phyloP scores from a whole-genome alignment of 2,329 filamentous ascomycete species.

The Sclerotinia nivalis region DNA sequence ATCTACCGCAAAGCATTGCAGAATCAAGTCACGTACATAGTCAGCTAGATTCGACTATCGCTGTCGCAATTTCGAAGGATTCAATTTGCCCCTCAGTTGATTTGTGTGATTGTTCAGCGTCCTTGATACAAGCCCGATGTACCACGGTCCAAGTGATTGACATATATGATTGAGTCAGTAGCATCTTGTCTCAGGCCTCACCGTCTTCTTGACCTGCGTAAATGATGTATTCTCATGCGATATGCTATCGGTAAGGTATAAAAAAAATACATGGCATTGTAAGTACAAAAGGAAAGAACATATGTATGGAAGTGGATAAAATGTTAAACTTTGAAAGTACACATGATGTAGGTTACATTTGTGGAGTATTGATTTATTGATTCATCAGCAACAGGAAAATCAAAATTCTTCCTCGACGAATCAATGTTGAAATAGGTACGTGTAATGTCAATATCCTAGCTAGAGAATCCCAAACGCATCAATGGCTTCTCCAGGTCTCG shows the following conservation, averaged over 20 bases:
- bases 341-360: constrained; percentile 24
- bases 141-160: constrained; percentile 8
- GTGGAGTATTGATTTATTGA: constrained; percentile 19
- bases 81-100: constrained; percentile 15
- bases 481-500: constrained; percentile 11
- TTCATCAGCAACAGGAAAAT: constrained; percentile 4
- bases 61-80: constrained; percentile 9
- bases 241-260: constrained; percentile 5
- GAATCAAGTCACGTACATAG: neutral
- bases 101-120: neutral
- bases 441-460: constrained; percentile 11
- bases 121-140: constrained; percentile 1
- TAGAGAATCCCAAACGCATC: constrained; percentile 16
- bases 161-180: constrained; percentile 11
- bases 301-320: constrained; percentile 20
- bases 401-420: neutral
- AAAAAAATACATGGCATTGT: constrained; percentile 16
- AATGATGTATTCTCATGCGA: neutral
- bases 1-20: neutral
- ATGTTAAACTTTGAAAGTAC: constrained; percentile 4
- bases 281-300: constrained; percentile 1
- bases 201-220: constrained; percentile 17
- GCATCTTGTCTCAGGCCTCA: constrained; percentile 6
- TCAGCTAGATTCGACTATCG: constrained; percentile 10
- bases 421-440: constrained; percentile 1